Percentiles rank a stretch among this genome's conserved stretches.
These are phyloP conservation scores for Apophysomyces sp. DNA, from an alignment of 371 early-diverging fungal species.

Conservation along the genomic window DNA sequence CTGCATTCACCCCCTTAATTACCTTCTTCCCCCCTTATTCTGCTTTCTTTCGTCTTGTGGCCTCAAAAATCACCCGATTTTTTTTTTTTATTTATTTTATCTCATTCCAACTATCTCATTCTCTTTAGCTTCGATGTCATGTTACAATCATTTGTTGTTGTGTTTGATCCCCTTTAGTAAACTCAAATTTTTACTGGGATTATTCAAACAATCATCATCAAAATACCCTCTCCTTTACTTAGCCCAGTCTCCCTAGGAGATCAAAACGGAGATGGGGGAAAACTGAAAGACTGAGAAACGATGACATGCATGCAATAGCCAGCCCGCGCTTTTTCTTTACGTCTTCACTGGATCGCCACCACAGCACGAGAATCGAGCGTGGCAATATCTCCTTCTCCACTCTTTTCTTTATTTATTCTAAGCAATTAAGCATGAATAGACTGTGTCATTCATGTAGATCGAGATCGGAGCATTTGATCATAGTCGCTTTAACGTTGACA, in stretches of 20 bases:
- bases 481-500: neutral
- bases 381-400: slow-evolving; percentile 1
- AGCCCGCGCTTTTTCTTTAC: neutral
- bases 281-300: neutral
- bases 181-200: too few species aligned
- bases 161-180: too few species aligned
- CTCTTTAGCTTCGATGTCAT: neutral
- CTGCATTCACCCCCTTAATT: neutral
- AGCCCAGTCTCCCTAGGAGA: neutral
- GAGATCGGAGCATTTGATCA: neutral
- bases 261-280: neutral
- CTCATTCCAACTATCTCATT: neutral
- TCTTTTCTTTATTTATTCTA: neutral
- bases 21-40: neutral
- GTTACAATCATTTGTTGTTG: too few species aligned
- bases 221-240: neutral
- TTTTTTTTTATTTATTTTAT: neutral
- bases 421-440: neutral
- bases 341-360: neutral
- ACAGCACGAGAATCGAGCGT: neutral
- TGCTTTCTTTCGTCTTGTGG: neutral
- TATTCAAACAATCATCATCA: neutral
- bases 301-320: neutral
- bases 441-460: too few species aligned
- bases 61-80: neutral